phyloP scores from a whole-genome alignment of 768 basidiomycete genomes.

The Tulasnella sp. region DNA sequence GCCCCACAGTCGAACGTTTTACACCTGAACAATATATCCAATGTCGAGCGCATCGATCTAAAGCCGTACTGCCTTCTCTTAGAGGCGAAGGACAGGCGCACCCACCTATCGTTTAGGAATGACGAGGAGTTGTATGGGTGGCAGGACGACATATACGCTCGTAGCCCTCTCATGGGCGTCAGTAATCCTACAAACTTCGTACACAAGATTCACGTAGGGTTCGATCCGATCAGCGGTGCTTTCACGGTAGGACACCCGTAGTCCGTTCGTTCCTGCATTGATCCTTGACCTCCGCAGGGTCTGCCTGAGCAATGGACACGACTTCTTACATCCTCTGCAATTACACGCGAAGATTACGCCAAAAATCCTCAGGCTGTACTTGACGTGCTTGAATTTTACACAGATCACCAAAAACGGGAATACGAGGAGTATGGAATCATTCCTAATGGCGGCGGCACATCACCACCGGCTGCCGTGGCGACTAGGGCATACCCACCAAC shows the following conservation, averaged over 20 bases:
- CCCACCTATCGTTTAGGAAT: conserved; percentile 70
- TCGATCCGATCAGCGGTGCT: conserved; percentile 83
- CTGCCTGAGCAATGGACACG: conserved; percentile 97
- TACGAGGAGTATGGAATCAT: conserved; percentile 46
- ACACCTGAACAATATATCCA: conserved; percentile 70
- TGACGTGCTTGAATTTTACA: conserved; percentile 97
- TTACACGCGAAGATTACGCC: conserved; percentile 95
- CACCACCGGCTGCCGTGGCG: background rate
- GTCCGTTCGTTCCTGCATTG: background rate
- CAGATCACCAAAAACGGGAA: conserved; percentile 94
- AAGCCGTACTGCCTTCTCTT: conserved; percentile 89
- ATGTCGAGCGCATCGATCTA: conserved; percentile 82
- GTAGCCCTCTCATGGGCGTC: conserved; percentile 86
- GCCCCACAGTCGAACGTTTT: background rate
- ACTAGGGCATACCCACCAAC: background rate
- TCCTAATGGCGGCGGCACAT: conserved; percentile 19
- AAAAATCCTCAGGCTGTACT: conserved; percentile 95
- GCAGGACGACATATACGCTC: conserved; percentile 92
- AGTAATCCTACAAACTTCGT: conserved; percentile 95
- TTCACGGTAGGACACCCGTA: conserved; percentile 62
- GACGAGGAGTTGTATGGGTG: conserved; percentile 97
- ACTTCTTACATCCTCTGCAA: conserved; percentile 90
- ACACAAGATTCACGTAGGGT: conserved; percentile 96
- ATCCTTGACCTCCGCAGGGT: conserved; percentile 43
- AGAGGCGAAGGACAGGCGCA: conserved; percentile 73